Evolutionary conservation across 2,329 filamentous ascomycete genomes (phyloP).

Genomic region (Aspergillus aculeatus): DNA sequence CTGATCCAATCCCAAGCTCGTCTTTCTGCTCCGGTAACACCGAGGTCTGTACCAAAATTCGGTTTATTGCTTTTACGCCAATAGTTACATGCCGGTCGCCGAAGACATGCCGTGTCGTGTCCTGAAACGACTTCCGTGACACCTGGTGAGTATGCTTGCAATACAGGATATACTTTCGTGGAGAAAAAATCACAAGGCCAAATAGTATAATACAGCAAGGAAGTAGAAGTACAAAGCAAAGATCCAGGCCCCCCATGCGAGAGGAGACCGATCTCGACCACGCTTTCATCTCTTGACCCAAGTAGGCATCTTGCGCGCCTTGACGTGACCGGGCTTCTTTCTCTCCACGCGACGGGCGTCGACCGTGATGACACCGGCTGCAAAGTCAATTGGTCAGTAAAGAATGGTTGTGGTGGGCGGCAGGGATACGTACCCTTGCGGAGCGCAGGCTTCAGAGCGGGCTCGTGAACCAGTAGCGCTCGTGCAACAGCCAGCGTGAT

Average conservation of each 20-base stretch:
- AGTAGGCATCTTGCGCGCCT: conserved; percentile 95
- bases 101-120: conserved; percentile 21
- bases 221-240: conserved; percentile 15
- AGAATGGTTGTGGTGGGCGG: neutral
- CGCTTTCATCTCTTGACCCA: conserved; percentile 79
- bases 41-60: conserved; percentile 15
- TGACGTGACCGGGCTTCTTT: conserved; percentile 94
- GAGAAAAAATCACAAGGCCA: conserved; percentile 12
- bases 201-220: conserved; percentile 23
- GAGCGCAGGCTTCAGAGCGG: conserved; percentile 80
- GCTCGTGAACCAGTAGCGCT: conserved; percentile 86
- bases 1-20: conserved; percentile 4
- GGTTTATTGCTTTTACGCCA: conserved; percentile 20
- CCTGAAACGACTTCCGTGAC: conserved; percentile 20
- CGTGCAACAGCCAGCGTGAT: conserved; percentile 87
- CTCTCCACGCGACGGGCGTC: conserved; percentile 92
- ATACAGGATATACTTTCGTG: conserved; percentile 21
- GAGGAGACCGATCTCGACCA: neutral
- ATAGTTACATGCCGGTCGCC: conserved; percentile 25
- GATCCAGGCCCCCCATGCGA: conserved; percentile 15
- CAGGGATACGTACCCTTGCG: conserved; percentile 71
- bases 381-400: conserved; percentile 24
- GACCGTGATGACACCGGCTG: conserved; percentile 89
- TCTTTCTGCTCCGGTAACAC: conserved; percentile 9
- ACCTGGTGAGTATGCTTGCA: conserved; percentile 15